A percentile compares a stretch with the other conserved stretches of the same genome.
Conservation (phyloP, 352 stramenopile genomes). For the Aphanomyces stellatus region DNA sequence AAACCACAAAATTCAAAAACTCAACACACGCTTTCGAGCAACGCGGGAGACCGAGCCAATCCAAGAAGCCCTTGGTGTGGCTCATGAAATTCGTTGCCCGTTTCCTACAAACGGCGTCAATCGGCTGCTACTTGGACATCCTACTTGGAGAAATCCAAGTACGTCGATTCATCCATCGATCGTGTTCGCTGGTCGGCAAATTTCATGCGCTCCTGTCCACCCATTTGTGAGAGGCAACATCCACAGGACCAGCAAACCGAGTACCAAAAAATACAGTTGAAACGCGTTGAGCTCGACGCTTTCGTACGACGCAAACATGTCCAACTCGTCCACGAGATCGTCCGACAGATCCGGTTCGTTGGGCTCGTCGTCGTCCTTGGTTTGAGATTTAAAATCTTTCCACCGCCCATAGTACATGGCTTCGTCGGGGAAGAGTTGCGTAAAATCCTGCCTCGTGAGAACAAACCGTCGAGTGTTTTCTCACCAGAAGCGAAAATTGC, state of each 20-base stretch:
- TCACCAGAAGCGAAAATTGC: constrained; percentile 23
- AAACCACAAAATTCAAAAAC: constrained; percentile 81
- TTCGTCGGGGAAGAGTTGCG: constrained; percentile 70
- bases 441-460: constrained; percentile 33
- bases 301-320: constrained; percentile 69
- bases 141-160: constrained; percentile 55
- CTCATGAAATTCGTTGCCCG: constrained; percentile 82
- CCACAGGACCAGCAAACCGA: neutral
- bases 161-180: constrained; percentile 74
- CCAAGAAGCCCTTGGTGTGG: constrained; percentile 49
- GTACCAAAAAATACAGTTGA: constrained; percentile 18
- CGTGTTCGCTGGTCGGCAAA: constrained; percentile 79
- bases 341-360: constrained; percentile 76
- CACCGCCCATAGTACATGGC: constrained; percentile 77
- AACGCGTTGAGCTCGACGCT: constrained; percentile 4
- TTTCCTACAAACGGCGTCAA: too few species aligned
- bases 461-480: neutral
- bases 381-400: constrained; percentile 71
- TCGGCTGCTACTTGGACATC: neutral
- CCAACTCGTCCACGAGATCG: constrained; percentile 73
- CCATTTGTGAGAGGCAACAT: constrained; percentile 1
- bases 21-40: constrained; percentile 66
- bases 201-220: constrained; percentile 55
- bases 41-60: constrained; percentile 58
- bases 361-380: constrained; percentile 60